Base-by-base conservation (phyloP, 1,284 basidiomycete genomes). In the Chondrostereum purpureum region DNA sequence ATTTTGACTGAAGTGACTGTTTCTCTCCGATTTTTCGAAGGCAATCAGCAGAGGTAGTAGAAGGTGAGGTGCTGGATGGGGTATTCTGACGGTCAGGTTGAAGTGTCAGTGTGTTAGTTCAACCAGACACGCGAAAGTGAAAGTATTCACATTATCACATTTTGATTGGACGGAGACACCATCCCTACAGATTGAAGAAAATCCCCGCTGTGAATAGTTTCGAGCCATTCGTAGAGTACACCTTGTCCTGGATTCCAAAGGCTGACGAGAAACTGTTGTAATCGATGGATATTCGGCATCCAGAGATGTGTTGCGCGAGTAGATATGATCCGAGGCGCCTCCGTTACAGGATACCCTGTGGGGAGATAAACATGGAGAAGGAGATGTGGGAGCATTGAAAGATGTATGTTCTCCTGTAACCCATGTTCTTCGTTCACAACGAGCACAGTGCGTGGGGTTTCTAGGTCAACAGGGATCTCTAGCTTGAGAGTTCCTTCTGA, bases 221-320 rank as follows among this genome's bases (percentile, higher is more conserved):
- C 84, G 33, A 86, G 69, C 83, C 84, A 86, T 33, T 63, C 67
- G 55, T 81, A 88, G 2, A 89, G 65, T 3, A 81, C 66, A 11
- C 73, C 72, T 46, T 83, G 76, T 6, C 75, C 77, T 17, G 72
- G 63, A 35, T 70, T 64, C 82, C 82, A 87, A 66, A 75, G 72
- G 1, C 66, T 64, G 21, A 62, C 65, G 38, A 88, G 61, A 14
- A 57, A 56, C 16, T 60, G 52, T 17, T 65, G 62, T 4, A 87
- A 60, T 6, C 56, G 58, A 10, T 55, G 42, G 6, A 62, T 54
- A 3, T 63, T 53, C 5, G 76, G 62, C 1, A 88, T 56, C 86
- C 86, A 89, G 13, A 72, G 64, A 49, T 82, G 70, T 11, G 73
- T 72, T 5, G 75, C 69, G 44, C 76, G 73, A 31, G 87, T 55